These are phyloP conservation scores for Clonostachys rosea DNA, from an alignment of 2,329 filamentous ascomycete genomes.

Conservation along the genomic window DNA sequence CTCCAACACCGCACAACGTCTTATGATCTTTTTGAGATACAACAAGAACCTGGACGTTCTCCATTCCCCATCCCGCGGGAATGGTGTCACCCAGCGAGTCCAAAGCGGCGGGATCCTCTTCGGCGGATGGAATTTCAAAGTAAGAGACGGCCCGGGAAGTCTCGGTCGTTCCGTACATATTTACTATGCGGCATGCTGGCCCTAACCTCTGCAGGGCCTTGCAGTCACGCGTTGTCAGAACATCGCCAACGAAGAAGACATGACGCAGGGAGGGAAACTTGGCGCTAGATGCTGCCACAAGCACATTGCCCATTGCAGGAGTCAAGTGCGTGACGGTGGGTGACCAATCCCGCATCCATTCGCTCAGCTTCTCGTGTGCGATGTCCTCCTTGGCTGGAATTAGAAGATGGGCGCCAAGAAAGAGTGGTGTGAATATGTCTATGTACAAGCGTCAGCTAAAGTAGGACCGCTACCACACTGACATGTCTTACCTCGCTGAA, in stretches of 20 bases:
- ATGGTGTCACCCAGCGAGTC: slow-evolving; percentile 61
- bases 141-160: slow-evolving; percentile 59
- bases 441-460: slow-evolving; percentile 14
- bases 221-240: slow-evolving; percentile 88
- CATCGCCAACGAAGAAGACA: slow-evolving; percentile 89
- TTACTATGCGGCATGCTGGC: slow-evolving; percentile 17
- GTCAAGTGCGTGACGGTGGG: slow-evolving; percentile 78
- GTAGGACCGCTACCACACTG: background rate
- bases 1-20: slow-evolving; percentile 72
- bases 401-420: slow-evolving; percentile 74
- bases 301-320: slow-evolving; percentile 56
- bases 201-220: slow-evolving; percentile 70
- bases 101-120: slow-evolving; percentile 49
- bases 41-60: slow-evolving; percentile 83
- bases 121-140: slow-evolving; percentile 68
- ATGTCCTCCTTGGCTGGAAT: slow-evolving; percentile 77
- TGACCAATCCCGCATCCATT: slow-evolving; percentile 77
- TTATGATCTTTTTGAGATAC: slow-evolving; percentile 65
- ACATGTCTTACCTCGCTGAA: slow-evolving; percentile 47
- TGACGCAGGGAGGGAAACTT: slow-evolving; percentile 72
- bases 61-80: slow-evolving; percentile 81
- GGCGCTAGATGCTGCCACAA: slow-evolving; percentile 72
- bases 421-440: slow-evolving; percentile 88
- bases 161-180: slow-evolving; percentile 16
- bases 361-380: slow-evolving; percentile 75